Percentiles rank a stretch among this genome's conserved stretches.
Evolutionary conservation across 148 eudicot genomes (phyloP).

Genomic region (Pharnaceum exiguum): DNA sequence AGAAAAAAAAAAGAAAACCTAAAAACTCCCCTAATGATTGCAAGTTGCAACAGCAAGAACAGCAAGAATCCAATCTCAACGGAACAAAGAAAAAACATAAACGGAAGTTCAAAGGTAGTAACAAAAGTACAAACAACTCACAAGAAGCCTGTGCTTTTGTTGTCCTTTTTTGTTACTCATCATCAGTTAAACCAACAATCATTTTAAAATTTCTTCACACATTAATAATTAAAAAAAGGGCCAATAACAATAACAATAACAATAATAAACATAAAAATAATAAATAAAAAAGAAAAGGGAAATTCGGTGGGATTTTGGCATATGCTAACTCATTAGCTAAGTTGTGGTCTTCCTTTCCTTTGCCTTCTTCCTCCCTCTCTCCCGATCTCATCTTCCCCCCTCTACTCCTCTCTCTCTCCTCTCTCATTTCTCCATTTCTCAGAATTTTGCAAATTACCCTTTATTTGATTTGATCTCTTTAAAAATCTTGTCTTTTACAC

Average conservation of each 20-base stretch:
- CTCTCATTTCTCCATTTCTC: not conserved
- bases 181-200: not conserved
- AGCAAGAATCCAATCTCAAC: too few species aligned
- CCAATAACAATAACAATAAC: not conserved
- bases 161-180: not conserved
- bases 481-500: too few species aligned
- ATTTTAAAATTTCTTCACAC: not conserved
- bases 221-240: not conserved
- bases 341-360: conserved; percentile 32
- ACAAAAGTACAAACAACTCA: not conserved
- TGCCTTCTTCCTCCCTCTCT: conserved; percentile 7
- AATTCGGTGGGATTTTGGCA: conserved; percentile 29
- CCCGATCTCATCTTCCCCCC: conserved; percentile 36
- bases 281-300: conserved; percentile 5
- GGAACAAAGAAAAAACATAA: conserved; percentile 9
- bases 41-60: too few species aligned
- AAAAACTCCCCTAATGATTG: conserved; percentile 7
- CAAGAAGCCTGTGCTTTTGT: conserved; percentile 21
- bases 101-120: too few species aligned
- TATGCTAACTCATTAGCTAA: conserved; percentile 30
- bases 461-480: too few species aligned
- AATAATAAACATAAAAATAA: not conserved
- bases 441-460: not conserved
- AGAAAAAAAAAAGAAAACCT: not conserved
- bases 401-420: conserved; percentile 6